Evolutionary conservation across 495 filamentous ascomycete genomes (phyloP).

Genomic region (Pyrenopolyporus hunteri): DNA sequence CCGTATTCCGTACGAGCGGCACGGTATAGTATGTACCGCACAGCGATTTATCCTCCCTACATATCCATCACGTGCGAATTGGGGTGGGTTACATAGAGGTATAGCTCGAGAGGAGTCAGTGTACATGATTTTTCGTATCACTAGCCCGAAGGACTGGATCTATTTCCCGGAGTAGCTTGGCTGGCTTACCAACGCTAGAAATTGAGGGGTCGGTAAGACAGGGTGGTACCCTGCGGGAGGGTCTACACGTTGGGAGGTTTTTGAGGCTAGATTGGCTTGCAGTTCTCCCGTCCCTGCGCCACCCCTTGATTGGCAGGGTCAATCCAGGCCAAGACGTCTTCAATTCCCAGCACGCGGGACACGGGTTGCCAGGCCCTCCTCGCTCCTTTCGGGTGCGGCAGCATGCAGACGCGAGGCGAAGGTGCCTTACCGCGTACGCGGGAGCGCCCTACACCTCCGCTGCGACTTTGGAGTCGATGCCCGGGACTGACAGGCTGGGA

Average conservation of each 20-base stretch:
- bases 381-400: slow-evolving; percentile 35
- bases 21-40: not conserved
- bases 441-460: slow-evolving; percentile 27
- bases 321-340: slow-evolving; percentile 29
- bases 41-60: too few species aligned
- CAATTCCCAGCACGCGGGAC: slow-evolving; percentile 31
- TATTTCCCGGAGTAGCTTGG: slow-evolving; percentile 36
- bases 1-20: not conserved
- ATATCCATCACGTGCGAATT: slow-evolving; percentile 31
- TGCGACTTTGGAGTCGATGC: slow-evolving; percentile 22
- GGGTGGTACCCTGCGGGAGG: slow-evolving; percentile 36
- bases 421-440: slow-evolving; percentile 36
- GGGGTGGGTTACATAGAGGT: slow-evolving; percentile 3
- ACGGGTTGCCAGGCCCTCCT: slow-evolving; percentile 18
- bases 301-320: slow-evolving; percentile 29
- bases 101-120: not conserved
- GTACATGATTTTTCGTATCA: slow-evolving; percentile 19
- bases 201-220: slow-evolving; percentile 37
- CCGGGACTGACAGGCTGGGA: slow-evolving; percentile 3
- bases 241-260: slow-evolving; percentile 21
- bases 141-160: slow-evolving; percentile 38
- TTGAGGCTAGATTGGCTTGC: slow-evolving; percentile 39
- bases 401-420: slow-evolving; percentile 39
- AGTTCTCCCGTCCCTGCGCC: slow-evolving; percentile 24
- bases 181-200: slow-evolving; percentile 30